Conservation (phyloP, 306 rosid genomes). For the Medicago ruthenica region DNA sequence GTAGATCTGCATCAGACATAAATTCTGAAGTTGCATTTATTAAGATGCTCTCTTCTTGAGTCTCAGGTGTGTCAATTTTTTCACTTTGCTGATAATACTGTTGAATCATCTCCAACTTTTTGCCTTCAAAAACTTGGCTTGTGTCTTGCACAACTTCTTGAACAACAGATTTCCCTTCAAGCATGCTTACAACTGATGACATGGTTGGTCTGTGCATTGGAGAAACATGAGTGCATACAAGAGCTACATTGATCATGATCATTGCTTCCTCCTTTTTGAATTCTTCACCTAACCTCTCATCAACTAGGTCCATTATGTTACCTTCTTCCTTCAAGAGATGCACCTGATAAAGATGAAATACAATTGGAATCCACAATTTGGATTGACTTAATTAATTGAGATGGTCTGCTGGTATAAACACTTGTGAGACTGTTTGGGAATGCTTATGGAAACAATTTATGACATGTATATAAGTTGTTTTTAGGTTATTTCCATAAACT, state of each 20-base stretch:
- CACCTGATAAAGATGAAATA: conserved; percentile 13
- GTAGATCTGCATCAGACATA: conserved; percentile 33
- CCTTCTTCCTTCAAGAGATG: conserved; percentile 49
- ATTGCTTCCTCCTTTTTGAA: conserved; percentile 34
- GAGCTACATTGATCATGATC: conserved; percentile 53
- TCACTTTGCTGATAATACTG: conserved; percentile 19
- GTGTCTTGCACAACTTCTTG: conserved; percentile 34
- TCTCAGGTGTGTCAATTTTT: not conserved
- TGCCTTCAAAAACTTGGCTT: conserved; percentile 42
- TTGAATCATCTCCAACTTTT: conserved; percentile 27
- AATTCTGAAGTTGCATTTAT: conserved; percentile 34
- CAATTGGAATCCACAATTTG: not conserved
- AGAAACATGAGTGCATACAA: conserved; percentile 47
- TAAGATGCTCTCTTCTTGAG: conserved; percentile 38
- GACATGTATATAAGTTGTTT: no score
- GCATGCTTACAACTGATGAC: conserved; percentile 53
- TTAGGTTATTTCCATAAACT: no score
- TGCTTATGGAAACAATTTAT: no score
- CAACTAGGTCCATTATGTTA: conserved; percentile 50
- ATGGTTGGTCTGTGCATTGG: conserved; percentile 48
- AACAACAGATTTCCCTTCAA: conserved; percentile 45
- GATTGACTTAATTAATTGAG: no score
- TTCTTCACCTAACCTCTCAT: conserved; percentile 45
- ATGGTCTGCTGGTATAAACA: no score
- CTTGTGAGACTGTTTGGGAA: no score